These are phyloP conservation scores for Microglena sp. DNA, from an alignment of 139 green algal genomes.

Conservation along the genomic window DNA sequence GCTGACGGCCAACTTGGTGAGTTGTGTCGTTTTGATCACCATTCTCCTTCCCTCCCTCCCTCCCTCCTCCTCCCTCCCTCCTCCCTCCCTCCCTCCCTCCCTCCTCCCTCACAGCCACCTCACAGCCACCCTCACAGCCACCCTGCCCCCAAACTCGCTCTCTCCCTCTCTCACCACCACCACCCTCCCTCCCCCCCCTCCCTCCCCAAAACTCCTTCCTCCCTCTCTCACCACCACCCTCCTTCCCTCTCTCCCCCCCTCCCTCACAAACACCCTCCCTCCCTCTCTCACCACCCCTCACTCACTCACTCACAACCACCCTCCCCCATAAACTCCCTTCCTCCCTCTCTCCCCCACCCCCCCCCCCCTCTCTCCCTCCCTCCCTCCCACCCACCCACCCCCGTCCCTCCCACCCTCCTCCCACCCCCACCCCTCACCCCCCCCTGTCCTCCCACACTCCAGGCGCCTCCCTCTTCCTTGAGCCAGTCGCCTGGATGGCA, in stretches of 20 bases:
- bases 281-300: background rate
- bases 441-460: background rate
- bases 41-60: too few relatives aligned
- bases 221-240: background rate
- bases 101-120: too few relatives aligned
- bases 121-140: too few relatives aligned
- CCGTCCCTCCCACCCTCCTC: background rate
- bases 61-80: too few relatives aligned
- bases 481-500: constrained; percentile 77
- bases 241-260: background rate
- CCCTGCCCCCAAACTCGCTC: too few relatives aligned
- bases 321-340: background rate
- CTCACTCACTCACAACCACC: background rate
- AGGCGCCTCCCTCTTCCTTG: constrained; percentile 55
- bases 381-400: background rate
- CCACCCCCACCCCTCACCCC: too few relatives aligned
- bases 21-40: too few relatives aligned
- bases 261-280: background rate
- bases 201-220: background rate
- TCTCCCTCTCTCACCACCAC: background rate
- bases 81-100: too few relatives aligned
- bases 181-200: background rate
- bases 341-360: background rate
- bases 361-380: too few relatives aligned
- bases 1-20: too few relatives aligned